phyloP scores from a whole-genome alignment of 495 filamentous ascomycete genomes.

The Aspergillus incahuasiensis region DNA sequence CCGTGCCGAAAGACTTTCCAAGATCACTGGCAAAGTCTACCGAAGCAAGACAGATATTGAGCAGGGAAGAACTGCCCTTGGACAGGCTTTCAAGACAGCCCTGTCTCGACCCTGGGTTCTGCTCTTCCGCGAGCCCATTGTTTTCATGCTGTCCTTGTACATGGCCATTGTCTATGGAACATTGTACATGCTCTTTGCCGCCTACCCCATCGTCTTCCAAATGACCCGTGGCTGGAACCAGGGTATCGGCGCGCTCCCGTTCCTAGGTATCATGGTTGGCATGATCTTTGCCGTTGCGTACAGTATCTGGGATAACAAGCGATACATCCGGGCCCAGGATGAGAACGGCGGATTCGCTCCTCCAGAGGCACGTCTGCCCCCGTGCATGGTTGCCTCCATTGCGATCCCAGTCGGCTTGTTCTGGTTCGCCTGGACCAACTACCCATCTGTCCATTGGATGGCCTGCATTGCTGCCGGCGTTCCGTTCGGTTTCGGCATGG shows the following conservation, averaged over 20 bases:
- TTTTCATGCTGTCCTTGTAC: conserved; percentile 63
- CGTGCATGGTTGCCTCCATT: conserved; percentile 38
- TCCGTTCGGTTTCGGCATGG: conserved; percentile 72
- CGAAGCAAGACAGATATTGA: conserved; percentile 43
- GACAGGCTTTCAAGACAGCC: conserved; percentile 39
- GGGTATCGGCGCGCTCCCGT: conserved; percentile 69
- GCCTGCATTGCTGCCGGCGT: conserved; percentile 59
- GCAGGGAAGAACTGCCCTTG: conserved; percentile 34
- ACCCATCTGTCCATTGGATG: conserved; percentile 64
- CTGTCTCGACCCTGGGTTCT: conserved; percentile 49
- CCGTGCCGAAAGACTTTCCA: conserved; percentile 48
- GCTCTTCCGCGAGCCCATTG: conserved; percentile 53
- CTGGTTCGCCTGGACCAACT: conserved; percentile 68
- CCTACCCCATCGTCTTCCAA: conserved; percentile 74
- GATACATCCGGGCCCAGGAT: conserved; percentile 36
- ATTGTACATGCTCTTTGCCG: conserved; percentile 81
- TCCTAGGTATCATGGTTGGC: conserved; percentile 76
- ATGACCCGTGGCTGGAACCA: conserved; percentile 68
- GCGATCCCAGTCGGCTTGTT: conserved; percentile 51
- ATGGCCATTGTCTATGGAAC: conserved; percentile 73
- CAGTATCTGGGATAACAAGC: conserved; percentile 47
- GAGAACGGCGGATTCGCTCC: conserved; percentile 38
- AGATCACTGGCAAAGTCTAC: conserved; percentile 55
- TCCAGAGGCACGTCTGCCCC: conserved; percentile 47
- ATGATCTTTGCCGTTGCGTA: conserved; percentile 62